A percentile compares a stretch with the other conserved stretches of the same genome.
These are phyloP conservation scores for Ogataea dorogensis DNA, from an alignment of 805 yeast genomes.

Conservation along the genomic window DNA sequence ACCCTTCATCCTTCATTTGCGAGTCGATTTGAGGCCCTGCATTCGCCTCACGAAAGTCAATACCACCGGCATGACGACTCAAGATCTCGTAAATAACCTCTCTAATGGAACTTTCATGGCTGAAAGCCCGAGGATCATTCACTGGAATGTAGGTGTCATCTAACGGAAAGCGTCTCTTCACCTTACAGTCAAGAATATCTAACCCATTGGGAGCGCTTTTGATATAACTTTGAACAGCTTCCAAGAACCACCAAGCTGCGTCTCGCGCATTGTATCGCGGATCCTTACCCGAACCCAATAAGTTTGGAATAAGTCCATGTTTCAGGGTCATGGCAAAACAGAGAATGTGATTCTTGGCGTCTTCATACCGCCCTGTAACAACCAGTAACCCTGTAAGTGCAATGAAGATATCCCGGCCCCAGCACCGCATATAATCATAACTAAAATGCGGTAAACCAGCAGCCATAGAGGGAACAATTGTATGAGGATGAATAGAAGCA, in stretches of 20 bases:
- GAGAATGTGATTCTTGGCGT: slow-evolving; percentile 77
- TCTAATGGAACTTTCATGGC: slow-evolving; percentile 63
- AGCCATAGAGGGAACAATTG: slow-evolving; percentile 72
- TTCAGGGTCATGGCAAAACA: slow-evolving; percentile 88
- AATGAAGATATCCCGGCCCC: slow-evolving; percentile 97
- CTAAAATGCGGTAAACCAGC: slow-evolving; percentile 97
- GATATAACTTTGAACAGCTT: slow-evolving; percentile 83
- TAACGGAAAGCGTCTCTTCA: slow-evolving; percentile 74
- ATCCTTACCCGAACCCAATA: slow-evolving; percentile 87
- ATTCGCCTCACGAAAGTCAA: slow-evolving; percentile 87
- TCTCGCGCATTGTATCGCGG: slow-evolving; percentile 96
- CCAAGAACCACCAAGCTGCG: slow-evolving; percentile 93
- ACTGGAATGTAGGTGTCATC: slow-evolving; percentile 75
- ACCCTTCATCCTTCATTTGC: slow-evolving; percentile 91
- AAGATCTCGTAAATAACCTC: slow-evolving; percentile 83
- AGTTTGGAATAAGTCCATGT: slow-evolving; percentile 92
- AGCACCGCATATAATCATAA: slow-evolving; percentile 88
- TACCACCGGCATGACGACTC: slow-evolving; percentile 85
- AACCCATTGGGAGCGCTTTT: slow-evolving; percentile 65
- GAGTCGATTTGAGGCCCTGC: slow-evolving; percentile 88
- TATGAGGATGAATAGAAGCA: slow-evolving; percentile 71
- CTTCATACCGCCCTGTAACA: slow-evolving; percentile 73
- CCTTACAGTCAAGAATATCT: slow-evolving; percentile 63
- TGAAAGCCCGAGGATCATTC: slow-evolving; percentile 74
- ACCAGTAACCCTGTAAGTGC: slow-evolving; percentile 79